phyloP scores from a whole-genome alignment of 352 stramenopile species.

The Halophytophthora batemanensis region DNA sequence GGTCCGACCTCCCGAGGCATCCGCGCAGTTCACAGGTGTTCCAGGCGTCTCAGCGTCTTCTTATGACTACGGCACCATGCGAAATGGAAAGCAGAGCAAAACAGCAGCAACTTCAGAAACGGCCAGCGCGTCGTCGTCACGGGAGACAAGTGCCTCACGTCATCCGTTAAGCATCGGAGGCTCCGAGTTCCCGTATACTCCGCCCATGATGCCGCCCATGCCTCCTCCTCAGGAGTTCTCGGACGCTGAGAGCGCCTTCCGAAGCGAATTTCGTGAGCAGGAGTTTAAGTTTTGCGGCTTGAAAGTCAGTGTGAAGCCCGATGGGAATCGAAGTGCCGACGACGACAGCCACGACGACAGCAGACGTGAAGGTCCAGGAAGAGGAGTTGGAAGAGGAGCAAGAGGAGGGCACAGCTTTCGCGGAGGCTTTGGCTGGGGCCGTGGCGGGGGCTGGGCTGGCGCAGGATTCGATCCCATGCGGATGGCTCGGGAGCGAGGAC shows the following conservation, averaged over 20 bases:
- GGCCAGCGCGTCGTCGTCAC: background rate
- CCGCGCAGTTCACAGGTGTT: no score
- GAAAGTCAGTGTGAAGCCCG: slow-evolving; percentile 31
- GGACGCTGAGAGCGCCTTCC: slow-evolving; percentile 21
- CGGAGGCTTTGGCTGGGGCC: slow-evolving; percentile 11
- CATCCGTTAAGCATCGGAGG: slow-evolving; percentile 13
- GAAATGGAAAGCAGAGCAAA: background rate
- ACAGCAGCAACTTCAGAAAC: background rate
- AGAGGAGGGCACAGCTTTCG: slow-evolving; percentile 14
- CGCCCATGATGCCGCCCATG: slow-evolving; percentile 13
- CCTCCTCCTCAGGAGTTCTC: slow-evolving; percentile 4
- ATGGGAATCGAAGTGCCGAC: background rate
- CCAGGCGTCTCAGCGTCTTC: no score
- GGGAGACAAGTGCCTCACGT: slow-evolving; percentile 2
- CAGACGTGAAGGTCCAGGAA: slow-evolving; percentile 3
- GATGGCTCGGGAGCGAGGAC: slow-evolving; percentile 6
- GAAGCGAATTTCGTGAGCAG: slow-evolving; percentile 18
- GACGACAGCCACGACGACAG: slow-evolving; percentile 3
- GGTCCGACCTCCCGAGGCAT: no score
- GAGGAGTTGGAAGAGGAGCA: slow-evolving; percentile 10
- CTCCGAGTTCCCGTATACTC: slow-evolving; percentile 10
- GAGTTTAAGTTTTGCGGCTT: slow-evolving; percentile 39
- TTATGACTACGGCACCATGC: no score
- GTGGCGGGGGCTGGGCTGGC: slow-evolving; percentile 16
- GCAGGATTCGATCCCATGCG: slow-evolving; percentile 15